phyloP scores from a whole-genome alignment of 345 rosid species.

The Corchorus olitorius region DNA sequence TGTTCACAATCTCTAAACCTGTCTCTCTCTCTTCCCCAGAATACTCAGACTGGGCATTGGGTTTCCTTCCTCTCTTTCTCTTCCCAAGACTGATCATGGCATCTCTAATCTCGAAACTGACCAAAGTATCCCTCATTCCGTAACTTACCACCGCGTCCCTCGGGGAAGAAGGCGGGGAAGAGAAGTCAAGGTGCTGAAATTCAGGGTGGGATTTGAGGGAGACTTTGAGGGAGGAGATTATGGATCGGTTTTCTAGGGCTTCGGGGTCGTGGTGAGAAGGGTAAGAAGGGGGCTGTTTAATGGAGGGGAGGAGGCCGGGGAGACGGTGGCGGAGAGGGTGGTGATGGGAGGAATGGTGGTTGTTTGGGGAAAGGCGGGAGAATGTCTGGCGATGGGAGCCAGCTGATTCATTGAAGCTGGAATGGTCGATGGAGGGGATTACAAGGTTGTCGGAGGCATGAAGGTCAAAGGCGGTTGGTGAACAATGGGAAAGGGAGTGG shows the following conservation, averaged over 20 bases:
- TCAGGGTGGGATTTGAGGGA: slow-evolving; percentile 47
- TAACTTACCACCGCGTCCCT: not conserved
- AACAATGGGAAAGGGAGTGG: slow-evolving; percentile 49
- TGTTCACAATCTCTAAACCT: slow-evolving; percentile 47
- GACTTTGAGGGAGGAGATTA: slow-evolving; percentile 49
- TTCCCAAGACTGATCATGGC: slow-evolving; percentile 35
- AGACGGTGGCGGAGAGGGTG: slow-evolving; percentile 65
- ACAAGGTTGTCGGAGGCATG: slow-evolving; percentile 33
- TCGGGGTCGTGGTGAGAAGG: slow-evolving; percentile 38
- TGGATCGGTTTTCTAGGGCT: slow-evolving; percentile 48
- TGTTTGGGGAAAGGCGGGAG: slow-evolving; percentile 49
- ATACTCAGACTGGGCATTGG: slow-evolving; percentile 32
- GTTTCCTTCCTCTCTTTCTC: slow-evolving; percentile 67
- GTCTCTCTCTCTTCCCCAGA: slow-evolving; percentile 33
- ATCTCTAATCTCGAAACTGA: slow-evolving; percentile 21
- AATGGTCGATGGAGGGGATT: slow-evolving; percentile 53
- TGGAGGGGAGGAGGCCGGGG: slow-evolving; percentile 47
- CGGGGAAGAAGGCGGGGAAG: slow-evolving; percentile 28
- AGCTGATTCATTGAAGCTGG: slow-evolving; percentile 69
- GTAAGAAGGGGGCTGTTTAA: slow-evolving; percentile 24
- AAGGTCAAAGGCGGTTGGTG: slow-evolving; percentile 41
- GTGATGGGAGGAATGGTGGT: slow-evolving; percentile 34
- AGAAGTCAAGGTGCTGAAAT: slow-evolving; percentile 36
- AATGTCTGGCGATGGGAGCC: slow-evolving; percentile 76
- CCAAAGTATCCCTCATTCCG: slow-evolving; percentile 16